Evolutionary conservation across 2,329 filamentous ascomycete species (phyloP).

Genomic region (Dryadomyces quercivorus): DNA sequence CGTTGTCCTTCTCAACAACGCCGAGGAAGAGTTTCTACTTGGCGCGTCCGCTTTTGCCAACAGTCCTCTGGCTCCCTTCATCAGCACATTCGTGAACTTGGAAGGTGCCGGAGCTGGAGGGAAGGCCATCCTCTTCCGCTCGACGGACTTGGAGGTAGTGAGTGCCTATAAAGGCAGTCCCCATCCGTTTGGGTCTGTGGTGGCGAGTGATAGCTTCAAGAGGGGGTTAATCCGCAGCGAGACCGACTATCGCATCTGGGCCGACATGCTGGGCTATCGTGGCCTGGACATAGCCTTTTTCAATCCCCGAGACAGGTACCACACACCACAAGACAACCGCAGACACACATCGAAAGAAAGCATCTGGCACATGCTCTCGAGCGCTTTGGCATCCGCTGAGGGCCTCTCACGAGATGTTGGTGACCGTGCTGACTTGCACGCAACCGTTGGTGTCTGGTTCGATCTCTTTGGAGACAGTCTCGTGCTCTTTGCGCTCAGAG

Average conservation of each 20-base stretch:
- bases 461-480: slow-evolving; percentile 76
- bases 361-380: slow-evolving; percentile 93
- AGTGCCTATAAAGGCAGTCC: slow-evolving; percentile 58
- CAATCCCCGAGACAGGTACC: slow-evolving; percentile 73
- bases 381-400: slow-evolving; percentile 62
- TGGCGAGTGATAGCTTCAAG: slow-evolving; percentile 76
- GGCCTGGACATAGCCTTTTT: slow-evolving; percentile 91
- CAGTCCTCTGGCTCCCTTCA: slow-evolving; percentile 66
- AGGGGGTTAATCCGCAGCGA: slow-evolving; percentile 66
- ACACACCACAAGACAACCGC: slow-evolving; percentile 79
- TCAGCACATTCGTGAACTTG: slow-evolving; percentile 84
- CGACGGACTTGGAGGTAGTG: slow-evolving; percentile 77
- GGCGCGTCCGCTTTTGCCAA: slow-evolving; percentile 77
- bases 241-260: slow-evolving; percentile 82
- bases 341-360: slow-evolving; percentile 59
- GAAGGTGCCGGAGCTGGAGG: slow-evolving; percentile 92
- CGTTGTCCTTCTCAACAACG: slow-evolving; percentile 83
- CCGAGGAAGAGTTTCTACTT: slow-evolving; percentile 85
- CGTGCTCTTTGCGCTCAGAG: slow-evolving; percentile 66
- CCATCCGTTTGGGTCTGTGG: slow-evolving; percentile 72
- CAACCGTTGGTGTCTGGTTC: slow-evolving; percentile 76
- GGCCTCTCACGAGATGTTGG: slow-evolving; percentile 57
- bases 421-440: slow-evolving; percentile 49
- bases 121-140: slow-evolving; percentile 74
- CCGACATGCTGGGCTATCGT: slow-evolving; percentile 64